Conservation (phyloP, 208 protist species). For the Leishmania braziliensis region DNA sequence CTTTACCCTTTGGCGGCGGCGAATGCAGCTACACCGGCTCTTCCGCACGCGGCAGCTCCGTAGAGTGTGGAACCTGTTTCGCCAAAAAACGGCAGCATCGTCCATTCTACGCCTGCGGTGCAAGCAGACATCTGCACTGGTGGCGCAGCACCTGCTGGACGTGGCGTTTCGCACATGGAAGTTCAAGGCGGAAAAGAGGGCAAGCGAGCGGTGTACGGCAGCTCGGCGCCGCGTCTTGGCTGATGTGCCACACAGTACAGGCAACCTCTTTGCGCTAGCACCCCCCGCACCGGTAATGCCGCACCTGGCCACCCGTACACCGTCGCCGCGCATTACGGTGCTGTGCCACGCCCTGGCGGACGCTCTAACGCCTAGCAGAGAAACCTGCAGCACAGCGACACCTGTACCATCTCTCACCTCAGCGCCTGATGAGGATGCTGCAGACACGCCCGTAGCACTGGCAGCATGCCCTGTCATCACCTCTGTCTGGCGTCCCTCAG, state of each 20-base stretch:
- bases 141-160: not conserved
- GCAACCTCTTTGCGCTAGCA: constrained; percentile 6
- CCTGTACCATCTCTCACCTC: not conserved
- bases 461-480: not conserved
- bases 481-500: constrained; percentile 4
- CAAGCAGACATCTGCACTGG: not conserved
- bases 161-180: constrained; percentile 33
- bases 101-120: constrained; percentile 1
- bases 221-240: constrained; percentile 26
- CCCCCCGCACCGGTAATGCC: not conserved
- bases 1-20: constrained; percentile 40
- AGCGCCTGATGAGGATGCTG: not conserved
- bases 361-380: constrained; percentile 3
- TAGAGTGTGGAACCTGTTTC: constrained; percentile 11
- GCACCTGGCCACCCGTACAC: not conserved
- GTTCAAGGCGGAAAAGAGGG: constrained; percentile 26
- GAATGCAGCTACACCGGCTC: constrained; percentile 10
- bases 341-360: constrained; percentile 4
- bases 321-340: not conserved
- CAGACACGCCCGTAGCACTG: not conserved
- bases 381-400: not conserved
- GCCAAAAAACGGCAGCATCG: not conserved
- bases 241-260: constrained; percentile 3
- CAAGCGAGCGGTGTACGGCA: constrained; percentile 13
- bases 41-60: constrained; percentile 2